Evolutionary conservation across 2,329 filamentous ascomycete species (phyloP), one percentile per base, ranked within the genome.

Genomic region (Ophiocordyceps camponoti-rufipedis): DNA sequence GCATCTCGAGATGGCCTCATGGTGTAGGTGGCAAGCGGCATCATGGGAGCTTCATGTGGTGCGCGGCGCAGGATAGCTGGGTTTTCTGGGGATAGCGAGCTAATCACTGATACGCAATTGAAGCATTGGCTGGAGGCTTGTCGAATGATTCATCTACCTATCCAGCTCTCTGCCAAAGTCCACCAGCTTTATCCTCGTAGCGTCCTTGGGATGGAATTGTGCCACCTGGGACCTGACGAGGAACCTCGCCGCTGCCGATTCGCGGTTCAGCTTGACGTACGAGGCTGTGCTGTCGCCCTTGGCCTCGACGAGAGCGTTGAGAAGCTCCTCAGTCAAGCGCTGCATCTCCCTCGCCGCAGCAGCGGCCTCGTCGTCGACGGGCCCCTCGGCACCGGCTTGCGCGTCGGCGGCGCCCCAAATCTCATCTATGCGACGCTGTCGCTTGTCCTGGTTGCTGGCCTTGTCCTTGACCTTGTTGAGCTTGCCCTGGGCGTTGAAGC

Each of bases 141-240:
- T 18, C 4, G n/a, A 6, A 19, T 18, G 7, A 4, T 10, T 39
- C 13, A 6, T 52, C 62, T 76, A 53, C 70, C 47, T 69, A 43
- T 78, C 75, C 49, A 81, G 55, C 50, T 80, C 76, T 47, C 72
- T 70, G 14, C 76, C 77, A 65, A 80, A 81, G 56, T 81, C 76
- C 42, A 82, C 60, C 42, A 82, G 58, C 44, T 72, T 68, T 44
- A 82, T 58, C 55, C 63, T 69, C 40, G 65, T 72, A 13, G 78
- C 75, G 59, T 82, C 77, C 49, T 66, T 72, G 3, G 75, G 76
- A 52, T 82, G 76, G 52, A 81, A 80, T 52, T 77, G 71, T 3
- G 78, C 78, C 39, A 79, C 76, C 54, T 79, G 79, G 35, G 75
- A 77, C 46, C 78, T 63, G 32, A 81, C 74, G 19, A 82, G 62